Evolutionary conservation across 148 eudicot species (phyloP).

Genomic region (Cornus suecica): DNA sequence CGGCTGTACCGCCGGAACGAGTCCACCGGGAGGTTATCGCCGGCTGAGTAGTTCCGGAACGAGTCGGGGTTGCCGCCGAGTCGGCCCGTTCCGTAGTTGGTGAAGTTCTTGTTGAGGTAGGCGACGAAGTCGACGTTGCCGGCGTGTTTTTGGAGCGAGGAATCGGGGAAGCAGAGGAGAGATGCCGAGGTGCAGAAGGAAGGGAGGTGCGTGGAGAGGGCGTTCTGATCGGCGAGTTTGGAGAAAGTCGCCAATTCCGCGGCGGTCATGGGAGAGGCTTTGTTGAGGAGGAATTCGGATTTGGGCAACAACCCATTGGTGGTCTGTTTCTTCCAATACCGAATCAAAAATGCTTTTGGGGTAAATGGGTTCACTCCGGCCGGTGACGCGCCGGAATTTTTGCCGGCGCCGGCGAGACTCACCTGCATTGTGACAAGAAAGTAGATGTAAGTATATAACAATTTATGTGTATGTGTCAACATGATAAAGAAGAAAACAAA

Average conservation of each 20-base stretch:
- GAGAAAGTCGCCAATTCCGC: constrained; percentile 51
- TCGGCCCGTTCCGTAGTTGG: constrained; percentile 58
- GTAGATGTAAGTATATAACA: not conserved
- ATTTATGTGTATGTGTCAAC: too few species aligned
- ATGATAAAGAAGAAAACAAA: too few species aligned
- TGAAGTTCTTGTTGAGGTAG: constrained; percentile 56
- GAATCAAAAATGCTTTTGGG: constrained; percentile 52
- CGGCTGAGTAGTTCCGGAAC: constrained; percentile 52
- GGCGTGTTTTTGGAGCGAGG: constrained; percentile 32
- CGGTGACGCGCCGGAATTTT: not conserved
- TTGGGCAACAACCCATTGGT: constrained; percentile 53
- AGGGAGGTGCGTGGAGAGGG: constrained; percentile 49
- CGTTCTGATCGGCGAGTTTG: constrained; percentile 53
- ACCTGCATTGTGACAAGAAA: constrained; percentile 27
- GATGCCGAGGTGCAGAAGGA: constrained; percentile 63
- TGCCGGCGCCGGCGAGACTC: not conserved
- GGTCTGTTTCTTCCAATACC: constrained; percentile 85
- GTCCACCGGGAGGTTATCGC: constrained; percentile 30
- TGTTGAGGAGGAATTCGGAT: constrained; percentile 53
- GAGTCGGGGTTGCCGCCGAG: constrained; percentile 48
- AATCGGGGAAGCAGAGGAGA: constrained; percentile 65
- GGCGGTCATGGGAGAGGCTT: constrained; percentile 65
- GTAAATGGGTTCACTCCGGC: constrained; percentile 58
- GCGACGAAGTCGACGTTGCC: constrained; percentile 24
- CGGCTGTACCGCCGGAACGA: constrained; percentile 67